phyloP scores from a whole-genome alignment of 805 yeast species.

The Candida coquimbonensis region DNA sequence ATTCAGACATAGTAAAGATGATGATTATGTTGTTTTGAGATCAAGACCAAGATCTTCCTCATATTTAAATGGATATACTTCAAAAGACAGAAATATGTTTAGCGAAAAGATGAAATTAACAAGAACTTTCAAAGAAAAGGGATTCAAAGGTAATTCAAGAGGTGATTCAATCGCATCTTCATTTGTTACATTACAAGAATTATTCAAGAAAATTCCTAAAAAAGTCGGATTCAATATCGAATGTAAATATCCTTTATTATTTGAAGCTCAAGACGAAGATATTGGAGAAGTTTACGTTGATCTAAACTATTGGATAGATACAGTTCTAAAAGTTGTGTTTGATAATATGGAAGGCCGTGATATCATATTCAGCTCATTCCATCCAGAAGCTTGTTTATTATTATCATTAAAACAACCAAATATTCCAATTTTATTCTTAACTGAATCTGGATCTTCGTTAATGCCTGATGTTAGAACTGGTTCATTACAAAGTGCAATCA shows the following conservation, averaged over 20 bases:
- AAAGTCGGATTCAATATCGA: conserved; percentile 92
- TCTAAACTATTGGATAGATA: conserved; percentile 82
- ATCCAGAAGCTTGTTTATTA: conserved; percentile 86
- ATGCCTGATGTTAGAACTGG: conserved; percentile 90
- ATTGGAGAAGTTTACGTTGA: conserved; percentile 82
- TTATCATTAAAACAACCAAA: conserved; percentile 88
- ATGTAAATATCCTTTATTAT: conserved; percentile 91
- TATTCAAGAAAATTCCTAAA: conserved; percentile 73
- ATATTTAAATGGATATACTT: conserved; percentile 2
- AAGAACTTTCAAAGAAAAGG: conserved; percentile 79
- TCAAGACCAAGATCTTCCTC: conserved; percentile 23
- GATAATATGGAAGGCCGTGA: conserved; percentile 77
- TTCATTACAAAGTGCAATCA: conserved; percentile 81
- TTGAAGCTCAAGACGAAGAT: conserved; percentile 83
- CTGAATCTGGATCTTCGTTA: conserved; percentile 77
- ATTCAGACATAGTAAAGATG: conserved; percentile 17
- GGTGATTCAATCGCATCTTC: conserved; percentile 88
- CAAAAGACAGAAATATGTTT: conserved; percentile 3
- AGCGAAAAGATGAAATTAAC: conserved; percentile 71
- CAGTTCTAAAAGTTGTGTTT: conserved; percentile 71
- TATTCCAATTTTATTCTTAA: conserved; percentile 82
- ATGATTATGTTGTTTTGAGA: conserved; percentile 19
- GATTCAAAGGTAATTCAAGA: conserved; percentile 87
- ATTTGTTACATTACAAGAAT: conserved; percentile 81
- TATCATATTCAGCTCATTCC: conserved; percentile 85